Percentiles rank a stretch among this genome's conserved stretches.
Evolutionary conservation across 2,329 filamentous ascomycete genomes (phyloP).

Genomic region (Alternaria burnsii): DNA sequence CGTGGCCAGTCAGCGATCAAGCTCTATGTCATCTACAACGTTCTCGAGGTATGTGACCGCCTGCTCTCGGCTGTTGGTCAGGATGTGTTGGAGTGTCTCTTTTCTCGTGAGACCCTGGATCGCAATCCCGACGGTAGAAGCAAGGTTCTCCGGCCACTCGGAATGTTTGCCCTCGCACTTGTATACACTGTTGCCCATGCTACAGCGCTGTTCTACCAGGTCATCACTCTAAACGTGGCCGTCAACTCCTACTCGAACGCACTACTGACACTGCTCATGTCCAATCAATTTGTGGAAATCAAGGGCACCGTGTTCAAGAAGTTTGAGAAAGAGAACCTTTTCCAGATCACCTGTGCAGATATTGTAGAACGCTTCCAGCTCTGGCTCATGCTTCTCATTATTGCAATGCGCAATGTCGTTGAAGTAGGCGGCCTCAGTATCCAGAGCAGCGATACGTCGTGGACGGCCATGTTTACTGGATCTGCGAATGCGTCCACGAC

Average conservation of each 20-base stretch:
- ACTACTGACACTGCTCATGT: slow-evolving; percentile 87
- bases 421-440: slow-evolving; percentile 86
- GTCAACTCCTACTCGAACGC: slow-evolving; percentile 99
- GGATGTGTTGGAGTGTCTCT: slow-evolving; percentile 94
- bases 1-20: slow-evolving; percentile 97
- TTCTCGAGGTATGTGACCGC: slow-evolving; percentile 90
- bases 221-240: slow-evolving; percentile 96
- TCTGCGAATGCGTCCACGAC: slow-evolving; percentile 57
- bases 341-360: slow-evolving; percentile 95
- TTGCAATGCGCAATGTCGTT: slow-evolving; percentile 93
- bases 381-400: slow-evolving; percentile 97
- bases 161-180: slow-evolving; percentile 88
- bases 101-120: slow-evolving; percentile 91
- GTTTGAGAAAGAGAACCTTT: slow-evolving; percentile 96
- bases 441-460: slow-evolving; percentile 41
- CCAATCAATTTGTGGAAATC: slow-evolving; percentile 99
- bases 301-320: slow-evolving; percentile 99
- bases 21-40: slow-evolving; percentile 98
- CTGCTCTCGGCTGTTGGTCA: slow-evolving; percentile 91
- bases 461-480: slow-evolving; percentile 39
- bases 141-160: slow-evolving; percentile 86
- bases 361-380: slow-evolving; percentile 97
- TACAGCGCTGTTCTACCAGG: slow-evolving; percentile 91
- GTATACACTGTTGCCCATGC: slow-evolving; percentile 89
- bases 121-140: slow-evolving; percentile 87